Evolutionary conservation across 2,329 filamentous ascomycete species (phyloP).

Genomic region (Aspergillaceae sp.): DNA sequence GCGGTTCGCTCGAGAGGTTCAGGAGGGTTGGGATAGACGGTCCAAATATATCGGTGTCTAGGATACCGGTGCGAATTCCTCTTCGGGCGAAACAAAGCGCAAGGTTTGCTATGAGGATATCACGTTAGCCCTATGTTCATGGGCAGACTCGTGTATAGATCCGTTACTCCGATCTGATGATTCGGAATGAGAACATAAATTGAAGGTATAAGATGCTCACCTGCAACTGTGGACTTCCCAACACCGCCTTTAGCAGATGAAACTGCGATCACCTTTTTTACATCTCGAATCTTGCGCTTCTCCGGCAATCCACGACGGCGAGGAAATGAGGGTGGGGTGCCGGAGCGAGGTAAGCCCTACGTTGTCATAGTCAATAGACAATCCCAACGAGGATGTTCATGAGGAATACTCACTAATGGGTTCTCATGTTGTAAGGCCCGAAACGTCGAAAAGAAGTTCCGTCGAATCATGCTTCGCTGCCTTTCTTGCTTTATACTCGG

Average conservation of each 20-base stretch:
- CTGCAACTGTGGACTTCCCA: slow-evolving; percentile 87
- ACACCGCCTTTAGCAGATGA: slow-evolving; percentile 98
- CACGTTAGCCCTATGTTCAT: background rate
- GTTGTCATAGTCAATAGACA: background rate
- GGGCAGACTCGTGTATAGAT: background rate
- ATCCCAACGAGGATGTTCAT: background rate
- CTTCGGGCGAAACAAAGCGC: slow-evolving; percentile 76
- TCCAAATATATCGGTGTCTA: slow-evolving; percentile 95
- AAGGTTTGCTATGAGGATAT: slow-evolving; percentile 53
- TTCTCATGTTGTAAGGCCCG: slow-evolving; percentile 66
- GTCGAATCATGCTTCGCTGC: slow-evolving; percentile 20
- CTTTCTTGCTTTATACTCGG: background rate
- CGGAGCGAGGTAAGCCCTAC: slow-evolving; percentile 77
- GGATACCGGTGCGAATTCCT: slow-evolving; percentile 73
- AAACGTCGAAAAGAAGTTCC: slow-evolving; percentile 49
- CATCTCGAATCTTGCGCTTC: slow-evolving; percentile 69
- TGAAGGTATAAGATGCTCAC: slow-evolving; percentile 35
- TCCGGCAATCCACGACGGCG: slow-evolving; percentile 74
- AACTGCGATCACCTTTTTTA: slow-evolving; percentile 89
- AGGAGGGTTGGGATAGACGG: slow-evolving; percentile 89
- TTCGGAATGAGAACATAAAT: too few relatives aligned
- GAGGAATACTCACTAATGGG: slow-evolving; percentile 55
- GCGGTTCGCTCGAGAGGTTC: slow-evolving; percentile 68
- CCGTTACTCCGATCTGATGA: background rate
- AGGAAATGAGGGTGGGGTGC: slow-evolving; percentile 57